Evolutionary conservation across 2,329 filamentous ascomycete species (phyloP), one percentile per base, ranked within the genome.

Genomic region (Ceratocystis albifundus): DNA sequence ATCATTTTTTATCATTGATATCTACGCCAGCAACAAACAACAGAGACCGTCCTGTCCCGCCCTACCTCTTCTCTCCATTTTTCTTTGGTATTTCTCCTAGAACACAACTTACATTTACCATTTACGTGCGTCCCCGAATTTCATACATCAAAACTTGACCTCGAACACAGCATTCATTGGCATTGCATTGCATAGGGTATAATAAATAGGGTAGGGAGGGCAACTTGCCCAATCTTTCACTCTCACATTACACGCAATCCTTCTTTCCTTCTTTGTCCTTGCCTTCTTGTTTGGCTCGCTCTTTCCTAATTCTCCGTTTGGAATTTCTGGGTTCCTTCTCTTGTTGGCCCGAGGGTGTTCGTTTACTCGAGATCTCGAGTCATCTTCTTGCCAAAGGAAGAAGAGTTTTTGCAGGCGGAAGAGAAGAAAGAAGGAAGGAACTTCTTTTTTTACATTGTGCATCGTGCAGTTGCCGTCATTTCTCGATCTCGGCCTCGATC

Each of bases 371-470:
- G 17, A 50, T 6, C 46, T 59, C 53, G 53, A 32, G 25, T 59
- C 53, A 36, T 59, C 46, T 3, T 50, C 28, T 36, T 59, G 53
- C 53, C 53, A 59, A 25, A 17, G 22, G 53, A 30, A 30, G 36
- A 41, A 41, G 36, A 12, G 3, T 41, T 32, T 30, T 17, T 59
- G n/a, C 53, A 59, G 25, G 36, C 36, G 36, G 36, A 41, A 41
- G 36, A 41, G 36, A 12, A 12, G 36, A 12, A 41, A 17, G 28
- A 36, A 59, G 10, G 53, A 59, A 59, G 28, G 53, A 59, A 59
- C 28, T 32, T 59, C 53, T 59, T 59, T 59, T 59, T 59, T 30
- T 59, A 59, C 28, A 32, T n/a, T 59, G 53, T 59, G 28, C 53
- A 32, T 32, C 53, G 53, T 32, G 28, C 53, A 59, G 53, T 59